Evolutionary conservation across 2,329 filamentous ascomycete genomes (phyloP).

Genomic region (Simplicillium sp.): DNA sequence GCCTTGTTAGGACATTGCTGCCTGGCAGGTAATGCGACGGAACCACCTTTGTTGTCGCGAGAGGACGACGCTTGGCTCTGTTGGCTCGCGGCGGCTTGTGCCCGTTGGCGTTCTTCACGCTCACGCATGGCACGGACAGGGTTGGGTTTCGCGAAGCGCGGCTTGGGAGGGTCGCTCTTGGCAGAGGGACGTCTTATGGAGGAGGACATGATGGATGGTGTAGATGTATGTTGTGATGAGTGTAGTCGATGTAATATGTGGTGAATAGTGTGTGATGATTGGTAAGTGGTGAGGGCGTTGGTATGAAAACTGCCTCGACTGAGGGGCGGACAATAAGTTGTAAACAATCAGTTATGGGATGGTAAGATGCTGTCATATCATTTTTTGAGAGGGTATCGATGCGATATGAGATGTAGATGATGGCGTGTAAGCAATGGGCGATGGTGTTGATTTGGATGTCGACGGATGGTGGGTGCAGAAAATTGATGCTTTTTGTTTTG

Average conservation of each 20-base stretch:
- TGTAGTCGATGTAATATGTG: not conserved
- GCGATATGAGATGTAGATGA: no score
- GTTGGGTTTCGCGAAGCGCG: slow-evolving; percentile 33
- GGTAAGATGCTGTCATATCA: no score
- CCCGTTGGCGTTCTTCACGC: slow-evolving; percentile 35
- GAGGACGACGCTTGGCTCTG: slow-evolving; percentile 17
- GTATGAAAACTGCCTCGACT: not conserved
- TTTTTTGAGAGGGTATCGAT: no score
- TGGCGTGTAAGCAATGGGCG: no score
- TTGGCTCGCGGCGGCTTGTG: slow-evolving; percentile 17
- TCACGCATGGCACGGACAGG: slow-evolving; percentile 42
- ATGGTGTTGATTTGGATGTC: no score
- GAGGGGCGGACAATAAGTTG: not conserved
- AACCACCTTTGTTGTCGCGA: slow-evolving; percentile 16
- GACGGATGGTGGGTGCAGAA: no score
- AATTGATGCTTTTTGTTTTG: no score
- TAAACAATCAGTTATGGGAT: not conserved
- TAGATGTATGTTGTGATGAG: not conserved
- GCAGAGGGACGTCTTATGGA: slow-evolving; percentile 26
- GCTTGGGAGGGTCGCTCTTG: slow-evolving; percentile 21
- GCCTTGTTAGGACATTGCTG: slow-evolving; percentile 48
- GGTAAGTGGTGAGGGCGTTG: no score
- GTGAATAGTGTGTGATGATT: not conserved
- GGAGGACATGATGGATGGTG: slow-evolving; percentile 32
- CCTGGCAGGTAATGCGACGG: slow-evolving; percentile 23